Base-by-base conservation (phyloP, 345 rosid species). In the Gossypium thurberi region DNA sequence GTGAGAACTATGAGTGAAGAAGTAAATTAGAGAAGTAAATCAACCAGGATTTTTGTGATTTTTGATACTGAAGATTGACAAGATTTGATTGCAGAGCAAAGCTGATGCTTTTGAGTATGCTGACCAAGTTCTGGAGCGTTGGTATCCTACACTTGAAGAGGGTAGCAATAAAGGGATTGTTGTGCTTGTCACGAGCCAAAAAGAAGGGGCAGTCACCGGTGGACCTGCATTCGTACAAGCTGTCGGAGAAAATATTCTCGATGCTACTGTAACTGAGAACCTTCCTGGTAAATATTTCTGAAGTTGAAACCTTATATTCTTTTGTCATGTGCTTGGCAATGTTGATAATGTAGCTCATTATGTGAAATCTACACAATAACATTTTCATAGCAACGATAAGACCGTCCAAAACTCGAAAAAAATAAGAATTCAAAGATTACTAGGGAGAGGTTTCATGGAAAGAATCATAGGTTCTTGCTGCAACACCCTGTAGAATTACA, bases 31-130 rank as follows among this genome's bases (percentile, higher is more conserved):
- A 43, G 69, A 42, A 18, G 21, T 7, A 33, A 53, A 55, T 56
- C 44, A 51, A 33, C 13, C 44, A 3, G 42, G 53, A 42, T 10
- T 75, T 64, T n/a, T 44, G n/a, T 40, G 13, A 21, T 28, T 66
- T 67, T 76, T 33, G 76, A 17, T 51, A 21, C 28, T 73, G 69
- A 67, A 69, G 33, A 71, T 37, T 58, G 68, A 51, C 58, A 26
- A 43, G 26, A 40, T 75, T 80, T 70, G 70, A 74, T 28, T 79
- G 84, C 86, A 94, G 98, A 95, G 96, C 84, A 95, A 95, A 83
- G 99, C 99, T 74, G 99, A 95, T 89, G 99, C 99, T 26, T 95
- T 92, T 68, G 99, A 95, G 90, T 92, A 88, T 77, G 98, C 98
- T 73, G 99, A 95, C 78, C 97, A 92, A 83, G 94, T 95, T 52